Percentiles rank a stretch among this genome's conserved stretches.
These are phyloP conservation scores for Fusarium sp. DNA, from an alignment of 2,329 filamentous ascomycete species.

Conservation along the genomic window DNA sequence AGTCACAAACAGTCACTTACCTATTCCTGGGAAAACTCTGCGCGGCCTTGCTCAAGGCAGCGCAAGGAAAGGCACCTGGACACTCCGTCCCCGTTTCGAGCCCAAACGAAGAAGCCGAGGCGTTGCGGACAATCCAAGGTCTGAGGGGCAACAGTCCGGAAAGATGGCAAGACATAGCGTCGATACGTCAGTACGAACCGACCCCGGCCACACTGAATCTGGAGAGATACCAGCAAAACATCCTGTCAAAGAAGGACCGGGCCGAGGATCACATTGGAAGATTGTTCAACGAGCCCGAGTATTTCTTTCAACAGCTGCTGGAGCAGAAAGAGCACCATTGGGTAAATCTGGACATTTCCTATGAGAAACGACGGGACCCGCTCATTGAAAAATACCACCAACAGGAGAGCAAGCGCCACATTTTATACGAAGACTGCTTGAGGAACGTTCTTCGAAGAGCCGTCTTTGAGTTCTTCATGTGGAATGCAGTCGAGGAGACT, in stretches of 20 bases:
- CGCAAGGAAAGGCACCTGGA: background rate
- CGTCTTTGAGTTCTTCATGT: constrained; percentile 38
- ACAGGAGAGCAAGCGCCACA: background rate
- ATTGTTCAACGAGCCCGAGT: constrained; percentile 37
- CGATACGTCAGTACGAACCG: constrained; percentile 30
- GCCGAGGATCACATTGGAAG: constrained; percentile 27
- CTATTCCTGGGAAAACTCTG: constrained; percentile 29
- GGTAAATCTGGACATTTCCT: constrained; percentile 25
- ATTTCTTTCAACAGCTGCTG: constrained; percentile 24
- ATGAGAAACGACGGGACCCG: background rate
- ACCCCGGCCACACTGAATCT: background rate
- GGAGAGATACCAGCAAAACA: constrained; percentile 1
- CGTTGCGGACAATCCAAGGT: background rate
- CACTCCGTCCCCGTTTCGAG: background rate
- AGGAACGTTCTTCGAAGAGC: constrained; percentile 30
- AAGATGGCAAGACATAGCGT: constrained; percentile 24
- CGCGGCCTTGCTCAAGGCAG: constrained; percentile 6
- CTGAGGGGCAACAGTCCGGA: background rate
- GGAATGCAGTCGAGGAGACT: constrained; percentile 7
- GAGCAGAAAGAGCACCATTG: constrained; percentile 42
- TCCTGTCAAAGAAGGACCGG: constrained; percentile 8
- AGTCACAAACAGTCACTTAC: constrained; percentile 33
- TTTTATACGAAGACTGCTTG: constrained; percentile 31
- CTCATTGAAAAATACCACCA: constrained; percentile 17
- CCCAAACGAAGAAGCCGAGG: background rate